These are phyloP conservation scores for Arthrobotrys megalospora DNA, from an alignment of 2,329 filamentous ascomycete genomes.

Conservation along the genomic window DNA sequence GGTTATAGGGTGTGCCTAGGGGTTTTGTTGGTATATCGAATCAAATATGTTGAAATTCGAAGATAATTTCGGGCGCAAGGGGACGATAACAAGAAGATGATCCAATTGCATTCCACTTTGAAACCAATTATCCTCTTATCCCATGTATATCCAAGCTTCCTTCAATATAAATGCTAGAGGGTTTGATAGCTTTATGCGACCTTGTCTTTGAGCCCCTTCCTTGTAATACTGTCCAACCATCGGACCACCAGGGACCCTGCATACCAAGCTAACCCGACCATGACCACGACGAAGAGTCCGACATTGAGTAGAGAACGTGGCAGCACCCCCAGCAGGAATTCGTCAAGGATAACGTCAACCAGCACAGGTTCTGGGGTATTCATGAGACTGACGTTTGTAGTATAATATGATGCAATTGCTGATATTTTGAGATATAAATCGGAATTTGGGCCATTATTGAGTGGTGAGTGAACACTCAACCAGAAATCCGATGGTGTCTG, in stretches of 20 bases:
- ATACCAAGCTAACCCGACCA: constrained; percentile 37
- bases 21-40: neutral
- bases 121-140: neutral
- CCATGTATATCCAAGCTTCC: constrained; percentile 2
- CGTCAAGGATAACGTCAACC: constrained; percentile 70
- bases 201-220: constrained; percentile 28
- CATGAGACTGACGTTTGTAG: constrained; percentile 82
- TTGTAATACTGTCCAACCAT: constrained; percentile 34
- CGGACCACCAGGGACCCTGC: constrained; percentile 20
- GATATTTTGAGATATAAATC: constrained; percentile 80
- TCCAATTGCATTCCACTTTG: neutral
- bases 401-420: constrained; percentile 88
- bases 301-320: constrained; percentile 46
- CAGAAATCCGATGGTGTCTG: constrained; percentile 89
- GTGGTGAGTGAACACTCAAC: constrained; percentile 73
- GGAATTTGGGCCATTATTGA: constrained; percentile 67
- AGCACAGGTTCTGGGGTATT: constrained; percentile 78
- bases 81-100: neutral
- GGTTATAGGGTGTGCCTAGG: neutral
- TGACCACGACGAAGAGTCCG: constrained; percentile 38
- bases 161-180: constrained; percentile 12
- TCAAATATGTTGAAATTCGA: neutral
- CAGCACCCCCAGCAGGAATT: constrained; percentile 40
- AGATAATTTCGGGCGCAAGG: too few relatives aligned
- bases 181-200: neutral